Evolutionary conservation across 139 green algal species (phyloP).

Genomic region (Closterium sp.): DNA sequence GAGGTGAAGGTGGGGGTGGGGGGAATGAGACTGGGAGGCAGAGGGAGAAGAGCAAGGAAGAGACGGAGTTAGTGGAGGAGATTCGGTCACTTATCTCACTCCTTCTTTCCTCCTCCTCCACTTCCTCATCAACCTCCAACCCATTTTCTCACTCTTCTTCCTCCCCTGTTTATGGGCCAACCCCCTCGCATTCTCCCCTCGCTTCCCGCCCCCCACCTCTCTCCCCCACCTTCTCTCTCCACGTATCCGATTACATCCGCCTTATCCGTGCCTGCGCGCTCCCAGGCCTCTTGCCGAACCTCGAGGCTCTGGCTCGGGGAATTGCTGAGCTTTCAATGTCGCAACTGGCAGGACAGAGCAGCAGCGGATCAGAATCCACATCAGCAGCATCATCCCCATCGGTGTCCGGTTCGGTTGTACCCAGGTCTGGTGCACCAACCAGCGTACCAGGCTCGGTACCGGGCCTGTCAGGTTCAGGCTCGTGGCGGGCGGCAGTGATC

Average conservation of each 20-base stretch:
- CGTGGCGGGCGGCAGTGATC: background rate
- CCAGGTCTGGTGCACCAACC: background rate
- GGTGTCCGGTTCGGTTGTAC: no score
- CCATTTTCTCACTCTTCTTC: no score
- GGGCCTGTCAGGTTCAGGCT: background rate
- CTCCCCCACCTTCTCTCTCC: background rate
- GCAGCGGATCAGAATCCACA: background rate
- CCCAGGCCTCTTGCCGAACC: background rate
- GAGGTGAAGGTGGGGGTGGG: background rate
- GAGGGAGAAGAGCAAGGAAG: background rate
- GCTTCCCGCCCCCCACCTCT: background rate
- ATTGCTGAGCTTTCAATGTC: background rate
- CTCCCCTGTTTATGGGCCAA: no score
- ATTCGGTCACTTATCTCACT: background rate
- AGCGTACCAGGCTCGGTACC: background rate
- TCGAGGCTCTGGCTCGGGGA: background rate
- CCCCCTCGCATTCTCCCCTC: no score
- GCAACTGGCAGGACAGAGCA: background rate
- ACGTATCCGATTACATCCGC: background rate
- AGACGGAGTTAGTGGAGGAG: background rate
- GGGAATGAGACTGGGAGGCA: background rate
- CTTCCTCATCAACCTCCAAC: no score
- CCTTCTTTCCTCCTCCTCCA: no score
- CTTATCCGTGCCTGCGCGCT: background rate
- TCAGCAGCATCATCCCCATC: background rate